These are phyloP conservation scores for Xylariomycetidae sp. DNA, from an alignment of 2,329 filamentous ascomycete species.

Conservation along the genomic window DNA sequence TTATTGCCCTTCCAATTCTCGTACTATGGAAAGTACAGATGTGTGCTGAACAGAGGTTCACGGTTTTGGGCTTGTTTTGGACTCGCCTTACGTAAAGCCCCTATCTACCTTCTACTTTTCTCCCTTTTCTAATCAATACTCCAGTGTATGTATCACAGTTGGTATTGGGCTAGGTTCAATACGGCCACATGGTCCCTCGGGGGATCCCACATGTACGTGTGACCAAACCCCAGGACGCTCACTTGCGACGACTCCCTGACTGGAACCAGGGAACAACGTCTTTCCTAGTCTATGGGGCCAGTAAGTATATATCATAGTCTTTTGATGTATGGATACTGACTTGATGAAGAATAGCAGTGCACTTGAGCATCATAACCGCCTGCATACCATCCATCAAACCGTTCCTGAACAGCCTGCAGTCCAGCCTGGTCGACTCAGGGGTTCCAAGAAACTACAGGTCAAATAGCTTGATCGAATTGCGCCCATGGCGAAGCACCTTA, in stretches of 20 bases:
- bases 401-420: constrained; percentile 6
- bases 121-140: neutral
- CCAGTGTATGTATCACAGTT: constrained; percentile 3
- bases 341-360: constrained; percentile 3
- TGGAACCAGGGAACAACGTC: constrained; percentile 3
- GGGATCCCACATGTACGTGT: constrained; percentile 6
- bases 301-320: constrained; percentile 1
- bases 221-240: neutral
- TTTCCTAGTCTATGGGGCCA: constrained; percentile 7
- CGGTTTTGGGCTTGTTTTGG: constrained; percentile 5
- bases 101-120: neutral
- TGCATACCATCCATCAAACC: constrained; percentile 9
- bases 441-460: constrained; percentile 6
- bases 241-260: neutral
- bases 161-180: constrained; percentile 4
- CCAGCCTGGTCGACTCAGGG: constrained; percentile 7
- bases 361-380: constrained; percentile 8
- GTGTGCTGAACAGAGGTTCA: constrained; percentile 1
- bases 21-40: constrained; percentile 8
- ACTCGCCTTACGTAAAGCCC: constrained; percentile 1
- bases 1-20: constrained; percentile 4
- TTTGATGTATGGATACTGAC: neutral
- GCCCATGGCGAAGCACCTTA: constrained; percentile 1
- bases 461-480: constrained; percentile 2
- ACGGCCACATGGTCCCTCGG: constrained; percentile 1